phyloP scores from a whole-genome alignment of 2,329 filamentous ascomycete genomes.

The Aspergillus hiratsukae region DNA sequence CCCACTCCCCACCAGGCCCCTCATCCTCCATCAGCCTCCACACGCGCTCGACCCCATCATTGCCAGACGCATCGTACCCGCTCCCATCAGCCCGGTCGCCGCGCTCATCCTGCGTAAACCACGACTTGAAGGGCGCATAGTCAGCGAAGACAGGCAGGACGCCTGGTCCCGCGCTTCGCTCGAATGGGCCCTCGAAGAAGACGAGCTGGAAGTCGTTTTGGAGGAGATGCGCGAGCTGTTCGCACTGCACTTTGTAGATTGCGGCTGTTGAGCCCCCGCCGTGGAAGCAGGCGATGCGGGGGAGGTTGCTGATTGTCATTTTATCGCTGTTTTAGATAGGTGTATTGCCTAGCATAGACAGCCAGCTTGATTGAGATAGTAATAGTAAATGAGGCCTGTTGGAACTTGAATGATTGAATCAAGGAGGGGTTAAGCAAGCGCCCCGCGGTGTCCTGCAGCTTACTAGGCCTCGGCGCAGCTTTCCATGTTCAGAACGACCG shows the following conservation, averaged over 20 bases:
- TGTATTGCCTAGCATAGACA: neutral
- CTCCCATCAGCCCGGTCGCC: slow-evolving; percentile 12
- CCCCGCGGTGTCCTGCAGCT: neutral
- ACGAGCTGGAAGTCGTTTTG: slow-evolving; percentile 13
- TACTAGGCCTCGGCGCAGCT: neutral
- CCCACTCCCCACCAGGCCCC: slow-evolving; percentile 3
- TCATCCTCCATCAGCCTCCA: slow-evolving; percentile 14
- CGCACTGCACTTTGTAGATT: slow-evolving; percentile 18
- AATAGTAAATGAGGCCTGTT: neutral
- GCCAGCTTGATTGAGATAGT: neutral
- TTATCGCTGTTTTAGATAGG: neutral
- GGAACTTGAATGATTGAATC: neutral
- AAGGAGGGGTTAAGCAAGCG: neutral
- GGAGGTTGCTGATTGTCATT: neutral
- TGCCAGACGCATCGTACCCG: slow-evolving; percentile 12
- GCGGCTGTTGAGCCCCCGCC: slow-evolving; percentile 16
- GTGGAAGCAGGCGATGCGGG: slow-evolving; percentile 22
- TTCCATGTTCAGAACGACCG: neutral
- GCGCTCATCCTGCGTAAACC: slow-evolving; percentile 14
- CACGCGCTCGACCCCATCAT: slow-evolving; percentile 18
- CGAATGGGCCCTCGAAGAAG: slow-evolving; percentile 19
- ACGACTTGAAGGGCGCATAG: slow-evolving; percentile 15
- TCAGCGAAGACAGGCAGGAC: slow-evolving; percentile 18
- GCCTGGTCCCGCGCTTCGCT: slow-evolving; percentile 13
- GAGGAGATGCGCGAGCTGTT: slow-evolving; percentile 12